Evolutionary conservation across 169 alveolate species (phyloP).

Genomic region (Plasmodium vinckei): DNA sequence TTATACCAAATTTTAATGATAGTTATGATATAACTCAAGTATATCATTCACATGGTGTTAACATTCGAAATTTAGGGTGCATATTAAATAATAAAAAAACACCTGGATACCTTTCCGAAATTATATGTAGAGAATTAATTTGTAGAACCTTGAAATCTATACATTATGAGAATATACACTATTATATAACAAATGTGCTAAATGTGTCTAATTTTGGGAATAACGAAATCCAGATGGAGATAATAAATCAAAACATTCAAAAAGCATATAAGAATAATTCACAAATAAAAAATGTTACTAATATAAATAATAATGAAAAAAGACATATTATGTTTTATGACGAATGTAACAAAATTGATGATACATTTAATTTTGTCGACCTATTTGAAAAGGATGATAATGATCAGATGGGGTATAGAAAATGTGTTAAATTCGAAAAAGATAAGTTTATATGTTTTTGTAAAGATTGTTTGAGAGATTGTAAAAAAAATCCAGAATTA

Average conservation of each 20-base stretch:
- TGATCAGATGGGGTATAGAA: not conserved
- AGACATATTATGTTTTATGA: not conserved
- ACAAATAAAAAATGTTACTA: slow-evolving; percentile 72
- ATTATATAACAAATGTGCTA: slow-evolving; percentile 60
- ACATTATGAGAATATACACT: slow-evolving; percentile 78
- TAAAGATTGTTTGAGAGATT: slow-evolving; percentile 31
- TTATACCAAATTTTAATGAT: slow-evolving; percentile 75
- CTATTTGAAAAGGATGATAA: too few species aligned
- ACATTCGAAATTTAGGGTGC: slow-evolving; percentile 74
- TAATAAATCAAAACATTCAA: too few species aligned
- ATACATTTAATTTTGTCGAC: too few species aligned
- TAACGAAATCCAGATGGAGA: not conserved
- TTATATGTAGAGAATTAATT: slow-evolving; percentile 48
- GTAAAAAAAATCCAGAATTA: slow-evolving; percentile 54
- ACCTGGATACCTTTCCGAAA: slow-evolving; percentile 30
- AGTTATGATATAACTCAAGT: slow-evolving; percentile 82
- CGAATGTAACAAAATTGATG: too few species aligned
- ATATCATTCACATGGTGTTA: slow-evolving; percentile 83
- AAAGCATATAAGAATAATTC: not conserved
- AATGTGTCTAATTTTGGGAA: slow-evolving; percentile 69
- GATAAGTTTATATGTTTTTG: slow-evolving; percentile 40
- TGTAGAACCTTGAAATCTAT: slow-evolving; percentile 65
- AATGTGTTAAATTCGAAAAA: not conserved
- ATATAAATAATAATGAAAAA: slow-evolving; percentile 65
- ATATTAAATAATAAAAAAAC: slow-evolving; percentile 12